Conservation (phyloP, 805 yeast genomes). For the Hanseniaspora singularis region DNA sequence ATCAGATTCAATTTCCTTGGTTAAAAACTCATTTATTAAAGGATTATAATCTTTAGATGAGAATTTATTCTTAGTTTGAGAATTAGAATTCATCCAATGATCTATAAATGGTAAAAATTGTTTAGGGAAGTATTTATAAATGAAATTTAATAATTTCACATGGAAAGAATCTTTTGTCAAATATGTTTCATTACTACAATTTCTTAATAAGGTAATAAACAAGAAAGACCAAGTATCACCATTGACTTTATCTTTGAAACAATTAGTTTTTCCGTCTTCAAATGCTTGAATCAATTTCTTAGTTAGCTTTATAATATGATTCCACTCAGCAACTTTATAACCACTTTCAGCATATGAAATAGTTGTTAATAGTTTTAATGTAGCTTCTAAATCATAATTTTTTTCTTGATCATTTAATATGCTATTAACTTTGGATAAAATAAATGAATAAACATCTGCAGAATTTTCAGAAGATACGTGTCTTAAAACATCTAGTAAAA, state of each 20-base stretch:
- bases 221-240: slow-evolving; percentile 34
- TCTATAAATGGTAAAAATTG: slow-evolving; percentile 36
- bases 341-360: slow-evolving; percentile 62
- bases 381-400: slow-evolving; percentile 23
- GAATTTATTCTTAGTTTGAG: neutral
- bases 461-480: slow-evolving; percentile 44
- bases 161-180: slow-evolving; percentile 36
- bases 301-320: slow-evolving; percentile 16
- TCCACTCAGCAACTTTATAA: slow-evolving; percentile 48
- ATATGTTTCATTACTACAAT: slow-evolving; percentile 35
- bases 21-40: neutral
- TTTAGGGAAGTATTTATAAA: slow-evolving; percentile 32
- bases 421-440: slow-evolving; percentile 22
- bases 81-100: slow-evolving; percentile 27
- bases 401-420: slow-evolving; percentile 17
- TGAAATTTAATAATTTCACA: slow-evolving; percentile 33
- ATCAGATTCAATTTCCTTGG: neutral
- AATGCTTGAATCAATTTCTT: slow-evolving; percentile 16
- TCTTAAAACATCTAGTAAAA: slow-evolving; percentile 40
- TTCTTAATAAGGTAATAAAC: slow-evolving; percentile 42
- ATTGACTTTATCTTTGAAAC: slow-evolving; percentile 7
- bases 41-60: neutral
- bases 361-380: slow-evolving; percentile 35
- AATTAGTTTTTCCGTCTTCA: neutral
- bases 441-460: slow-evolving; percentile 32